Percentiles rank a stretch among this genome's conserved stretches.
Evolutionary conservation across 129 eudicot species (phyloP).

Genomic region (Apium graveolens): DNA sequence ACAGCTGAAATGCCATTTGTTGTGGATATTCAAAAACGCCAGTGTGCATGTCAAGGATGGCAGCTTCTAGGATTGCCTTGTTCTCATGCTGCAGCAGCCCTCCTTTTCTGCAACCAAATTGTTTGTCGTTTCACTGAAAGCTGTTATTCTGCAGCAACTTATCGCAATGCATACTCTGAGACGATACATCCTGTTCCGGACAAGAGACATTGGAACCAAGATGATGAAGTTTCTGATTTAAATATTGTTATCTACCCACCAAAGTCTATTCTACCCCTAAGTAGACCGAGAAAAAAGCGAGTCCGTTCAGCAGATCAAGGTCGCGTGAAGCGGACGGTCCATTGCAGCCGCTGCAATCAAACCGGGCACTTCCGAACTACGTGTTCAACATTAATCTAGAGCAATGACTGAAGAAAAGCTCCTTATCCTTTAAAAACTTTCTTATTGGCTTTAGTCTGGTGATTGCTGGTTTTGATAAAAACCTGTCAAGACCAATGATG

Average conservation of each 20-base stretch:
- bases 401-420: background rate
- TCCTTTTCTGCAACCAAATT: background rate
- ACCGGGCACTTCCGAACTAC: background rate
- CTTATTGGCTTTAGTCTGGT: background rate
- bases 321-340: background rate
- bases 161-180: conserved; percentile 1
- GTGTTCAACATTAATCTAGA: background rate
- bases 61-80: background rate
- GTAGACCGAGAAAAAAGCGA: background rate
- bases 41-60: background rate
- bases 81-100: background rate
- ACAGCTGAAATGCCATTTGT: background rate
- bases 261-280: background rate
- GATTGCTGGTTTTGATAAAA: too few relatives aligned
- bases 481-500: background rate
- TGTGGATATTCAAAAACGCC: background rate
- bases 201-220: background rate
- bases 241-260: background rate
- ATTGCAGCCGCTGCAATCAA: conserved; percentile 2
- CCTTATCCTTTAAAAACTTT: too few relatives aligned
- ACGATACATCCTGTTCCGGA: background rate
- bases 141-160: background rate
- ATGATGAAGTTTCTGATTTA: background rate
- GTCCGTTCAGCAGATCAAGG: background rate
- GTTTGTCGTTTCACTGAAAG: background rate